Evolutionary conservation across 148 eudicot genomes (phyloP), one percentile per base, ranked within the genome.

Genomic region (Camellia sinensis): DNA sequence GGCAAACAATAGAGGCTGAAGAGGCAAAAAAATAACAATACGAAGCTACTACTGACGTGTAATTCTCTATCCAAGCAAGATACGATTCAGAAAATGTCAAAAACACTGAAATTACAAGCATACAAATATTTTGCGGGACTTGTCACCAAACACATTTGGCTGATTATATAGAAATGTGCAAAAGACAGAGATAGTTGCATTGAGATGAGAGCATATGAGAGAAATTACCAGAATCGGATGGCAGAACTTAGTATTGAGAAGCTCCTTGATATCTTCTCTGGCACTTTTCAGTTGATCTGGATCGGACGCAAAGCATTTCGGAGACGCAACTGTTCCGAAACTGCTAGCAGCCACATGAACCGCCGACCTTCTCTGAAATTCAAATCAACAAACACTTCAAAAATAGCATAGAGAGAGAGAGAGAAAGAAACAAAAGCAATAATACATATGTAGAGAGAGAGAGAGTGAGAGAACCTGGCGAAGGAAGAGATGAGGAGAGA

Each of bases 201-300:
- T 13, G 10, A 4, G 5, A 21, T 21, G 37, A 63, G 37, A 63
- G 67, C 9, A 21, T 4, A 21, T 9, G 11, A n/a, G 15, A 29
- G 75, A 44, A 7, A 60, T 61, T 62, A 76, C 79, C 70, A 76
- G 8, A 50, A 76, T 76, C 56, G 79, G 79, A 76, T 75, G 78
- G 78, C 41, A n/a, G 78, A 61, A 75, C 37, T 44, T 44, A 75
- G 56, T 61, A 12, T 14, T 60, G 67, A 75, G 78, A 75, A 75
- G 68, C 40, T 61, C 78, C 54, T 75, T 75, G 40, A 75, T 75
- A 48, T 75, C 78, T 43, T 75, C 78, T 75, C 78, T 75, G 22
- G 78, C 78, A 75, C 53, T 62, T 56, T 75, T 75, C 67, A 75
- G 78, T 48, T 75, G 78, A 41, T 75, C 68, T 7, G 78, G 78